phyloP scores from a whole-genome alignment of 78 protist species.

The Dictyostelium capitatum region DNA sequence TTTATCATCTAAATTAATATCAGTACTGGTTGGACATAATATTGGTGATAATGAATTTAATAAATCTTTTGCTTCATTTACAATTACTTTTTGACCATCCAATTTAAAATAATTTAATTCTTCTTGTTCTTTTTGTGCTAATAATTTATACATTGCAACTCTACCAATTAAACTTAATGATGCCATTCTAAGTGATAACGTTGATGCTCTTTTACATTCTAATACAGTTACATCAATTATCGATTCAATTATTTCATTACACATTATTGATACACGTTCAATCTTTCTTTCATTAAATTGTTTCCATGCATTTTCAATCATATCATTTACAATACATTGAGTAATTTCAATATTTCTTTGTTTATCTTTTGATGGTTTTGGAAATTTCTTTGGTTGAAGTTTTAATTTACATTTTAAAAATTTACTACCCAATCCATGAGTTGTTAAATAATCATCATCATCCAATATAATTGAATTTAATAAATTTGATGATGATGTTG shows the following conservation, averaged over 20 bases:
- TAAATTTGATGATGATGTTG: background rate
- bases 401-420: constrained; percentile 64
- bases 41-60: background rate
- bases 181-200: constrained; percentile 46
- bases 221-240: constrained; percentile 6
- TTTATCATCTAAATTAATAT: constrained; percentile 1
- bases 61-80: constrained; percentile 48
- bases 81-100: constrained; percentile 20
- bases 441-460: constrained; percentile 33
- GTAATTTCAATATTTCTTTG: constrained; percentile 19
- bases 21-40: background rate
- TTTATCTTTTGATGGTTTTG: constrained; percentile 52
- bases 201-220: constrained; percentile 55
- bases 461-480: background rate
- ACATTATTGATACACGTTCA: background rate
- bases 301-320: constrained; percentile 42
- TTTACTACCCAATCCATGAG: constrained; percentile 38
- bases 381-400: constrained; percentile 41
- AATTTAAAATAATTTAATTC: constrained; percentile 40
- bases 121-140: constrained; percentile 62
- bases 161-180: constrained; percentile 14
- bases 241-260: constrained; percentile 24
- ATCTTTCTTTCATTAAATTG: constrained; percentile 8
- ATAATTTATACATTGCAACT: constrained; percentile 29
- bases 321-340: constrained; percentile 34